These are phyloP conservation scores for Cyclotella atomus DNA, from an alignment of 108 stramenopile species.

Conservation along the genomic window DNA sequence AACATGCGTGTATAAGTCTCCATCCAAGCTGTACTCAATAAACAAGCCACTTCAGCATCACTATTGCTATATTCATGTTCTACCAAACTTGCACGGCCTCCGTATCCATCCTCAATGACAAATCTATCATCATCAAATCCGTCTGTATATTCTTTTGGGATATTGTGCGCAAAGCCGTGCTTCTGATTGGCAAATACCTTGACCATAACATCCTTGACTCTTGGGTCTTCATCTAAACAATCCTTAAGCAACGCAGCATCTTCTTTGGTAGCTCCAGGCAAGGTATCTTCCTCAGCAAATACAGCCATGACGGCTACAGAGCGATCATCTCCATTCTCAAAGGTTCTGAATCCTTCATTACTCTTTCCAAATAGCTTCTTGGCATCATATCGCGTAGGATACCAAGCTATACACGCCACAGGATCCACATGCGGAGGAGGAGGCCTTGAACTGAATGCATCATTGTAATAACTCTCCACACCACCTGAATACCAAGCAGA, in stretches of 20 bases:
- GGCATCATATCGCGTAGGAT: conserved; percentile 83
- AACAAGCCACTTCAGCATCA: conserved; percentile 84
- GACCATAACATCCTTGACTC: conserved; percentile 82
- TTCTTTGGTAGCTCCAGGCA: conserved; percentile 69
- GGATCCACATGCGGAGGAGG: conserved; percentile 72
- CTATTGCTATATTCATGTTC: conserved; percentile 43
- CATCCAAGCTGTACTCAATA: conserved; percentile 87
- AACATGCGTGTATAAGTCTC: conserved; percentile 84
- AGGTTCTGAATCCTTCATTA: conserved; percentile 45
- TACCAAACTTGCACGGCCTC: conserved; percentile 67
- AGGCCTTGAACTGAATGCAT: conserved; percentile 66
- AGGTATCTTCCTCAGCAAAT: conserved; percentile 72
- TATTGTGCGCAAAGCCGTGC: conserved; percentile 82
- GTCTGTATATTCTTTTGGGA: not conserved
- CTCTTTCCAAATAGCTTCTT: conserved; percentile 63
- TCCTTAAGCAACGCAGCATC: conserved; percentile 71
- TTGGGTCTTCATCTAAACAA: conserved; percentile 63
- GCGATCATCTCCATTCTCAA: conserved; percentile 46
- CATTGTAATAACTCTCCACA: conserved; percentile 40
- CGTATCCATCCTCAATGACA: conserved; percentile 48
- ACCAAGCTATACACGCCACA: conserved; percentile 81
- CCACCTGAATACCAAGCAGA: conserved; percentile 68
- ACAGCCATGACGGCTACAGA: conserved; percentile 80
- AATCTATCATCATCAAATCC: conserved; percentile 26
- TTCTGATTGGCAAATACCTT: conserved; percentile 83